Percentiles rank a stretch among this genome's conserved stretches.
These are phyloP conservation scores for Starmerella stellata DNA, from an alignment of 805 yeast species.

Conservation along the genomic window DNA sequence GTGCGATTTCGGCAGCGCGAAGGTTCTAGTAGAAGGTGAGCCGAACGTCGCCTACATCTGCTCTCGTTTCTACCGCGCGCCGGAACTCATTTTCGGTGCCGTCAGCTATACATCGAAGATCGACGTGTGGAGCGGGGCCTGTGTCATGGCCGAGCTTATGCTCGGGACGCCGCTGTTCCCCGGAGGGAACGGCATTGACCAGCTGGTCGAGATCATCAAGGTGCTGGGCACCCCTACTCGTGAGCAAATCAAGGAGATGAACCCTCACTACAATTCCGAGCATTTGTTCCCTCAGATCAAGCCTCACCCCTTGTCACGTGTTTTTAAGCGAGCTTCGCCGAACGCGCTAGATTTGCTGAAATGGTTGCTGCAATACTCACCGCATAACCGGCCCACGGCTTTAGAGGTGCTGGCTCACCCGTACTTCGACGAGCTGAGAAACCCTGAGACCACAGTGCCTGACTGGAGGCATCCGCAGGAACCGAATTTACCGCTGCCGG, in stretches of 20 bases:
- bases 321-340: slow-evolving; percentile 60
- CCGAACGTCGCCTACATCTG: slow-evolving; percentile 94
- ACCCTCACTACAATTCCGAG: slow-evolving; percentile 80
- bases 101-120: slow-evolving; percentile 91
- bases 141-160: slow-evolving; percentile 93
- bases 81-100: slow-evolving; percentile 93
- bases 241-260: slow-evolving; percentile 85
- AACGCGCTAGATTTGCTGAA: slow-evolving; percentile 73
- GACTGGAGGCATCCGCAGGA: slow-evolving; percentile 40
- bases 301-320: slow-evolving; percentile 40
- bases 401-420: slow-evolving; percentile 70
- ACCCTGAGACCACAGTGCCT: slow-evolving; percentile 28
- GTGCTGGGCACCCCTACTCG: slow-evolving; percentile 87
- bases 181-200: slow-evolving; percentile 95
- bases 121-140: slow-evolving; percentile 94
- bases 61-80: slow-evolving; percentile 92
- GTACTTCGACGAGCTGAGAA: slow-evolving; percentile 73
- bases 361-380: slow-evolving; percentile 75
- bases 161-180: slow-evolving; percentile 95
- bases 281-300: slow-evolving; percentile 67
- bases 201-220: slow-evolving; percentile 88
- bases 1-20: slow-evolving; percentile 95
- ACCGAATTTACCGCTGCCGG: slow-evolving; percentile 61
- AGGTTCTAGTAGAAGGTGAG: slow-evolving; percentile 70
- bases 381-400: slow-evolving; percentile 64